These are phyloP conservation scores for Epithemia pelagica DNA, from an alignment of 108 stramenopile genomes.

Conservation along the genomic window DNA sequence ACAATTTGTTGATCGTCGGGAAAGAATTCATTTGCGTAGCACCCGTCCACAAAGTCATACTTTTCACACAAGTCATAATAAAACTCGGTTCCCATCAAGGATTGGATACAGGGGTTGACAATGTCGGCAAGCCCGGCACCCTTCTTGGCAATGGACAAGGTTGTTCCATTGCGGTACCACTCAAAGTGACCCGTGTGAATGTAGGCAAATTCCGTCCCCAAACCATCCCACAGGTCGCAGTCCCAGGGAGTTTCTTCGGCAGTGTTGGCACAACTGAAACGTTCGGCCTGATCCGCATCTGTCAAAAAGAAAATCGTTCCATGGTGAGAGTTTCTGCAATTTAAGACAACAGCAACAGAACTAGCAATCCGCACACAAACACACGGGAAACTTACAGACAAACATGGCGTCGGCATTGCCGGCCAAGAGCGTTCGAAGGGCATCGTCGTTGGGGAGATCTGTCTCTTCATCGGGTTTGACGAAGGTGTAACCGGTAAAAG, in stretches of 20 bases:
- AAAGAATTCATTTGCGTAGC: slow-evolving; percentile 7
- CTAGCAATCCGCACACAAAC: not conserved
- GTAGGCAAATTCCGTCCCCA: slow-evolving; percentile 6
- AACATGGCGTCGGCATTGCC: not conserved
- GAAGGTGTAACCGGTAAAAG: not conserved
- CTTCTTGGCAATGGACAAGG: slow-evolving; percentile 13
- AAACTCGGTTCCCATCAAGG: slow-evolving; percentile 2
- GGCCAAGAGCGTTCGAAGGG: not conserved
- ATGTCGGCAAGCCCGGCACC: slow-evolving; percentile 6
- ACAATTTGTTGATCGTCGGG: not conserved
- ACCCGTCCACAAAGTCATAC: slow-evolving; percentile 1
- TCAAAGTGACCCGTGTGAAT: slow-evolving; percentile 7
- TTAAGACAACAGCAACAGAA: not conserved
- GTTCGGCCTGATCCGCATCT: slow-evolving; percentile 8
- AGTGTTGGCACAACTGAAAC: slow-evolving; percentile 5
- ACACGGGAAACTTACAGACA: not conserved
- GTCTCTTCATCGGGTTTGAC: not conserved
- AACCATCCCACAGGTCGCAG: slow-evolving; percentile 8
- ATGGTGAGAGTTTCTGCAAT: too few relatives aligned
- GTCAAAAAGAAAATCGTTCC: slow-evolving; percentile 2
- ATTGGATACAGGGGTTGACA: slow-evolving; percentile 8
- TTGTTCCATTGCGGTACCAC: slow-evolving; percentile 2
- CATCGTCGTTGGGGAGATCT: not conserved
- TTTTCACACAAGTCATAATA: slow-evolving; percentile 15
- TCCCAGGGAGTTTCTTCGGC: slow-evolving; percentile 6